phyloP scores from a whole-genome alignment of 2,329 filamentous ascomycete genomes.

The Sporothrix inflata region DNA sequence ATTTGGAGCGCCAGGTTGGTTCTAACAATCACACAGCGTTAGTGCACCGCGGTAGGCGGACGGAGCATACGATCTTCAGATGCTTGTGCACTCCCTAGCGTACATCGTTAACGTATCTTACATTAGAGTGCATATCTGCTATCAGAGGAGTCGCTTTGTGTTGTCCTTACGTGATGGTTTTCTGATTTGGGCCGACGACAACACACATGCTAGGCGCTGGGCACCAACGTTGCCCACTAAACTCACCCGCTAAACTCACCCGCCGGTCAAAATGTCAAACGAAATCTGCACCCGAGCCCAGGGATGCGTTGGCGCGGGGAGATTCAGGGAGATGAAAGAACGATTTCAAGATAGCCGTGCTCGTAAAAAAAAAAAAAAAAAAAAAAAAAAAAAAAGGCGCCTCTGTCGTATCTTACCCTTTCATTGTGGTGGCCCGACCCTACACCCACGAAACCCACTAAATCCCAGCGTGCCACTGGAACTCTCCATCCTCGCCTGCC shows the following conservation, averaged over 20 bases:
- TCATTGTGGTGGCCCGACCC: too few species aligned
- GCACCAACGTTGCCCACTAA: background rate
- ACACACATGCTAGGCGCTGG: background rate
- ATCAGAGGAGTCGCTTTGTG: background rate
- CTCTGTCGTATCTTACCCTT: too few species aligned
- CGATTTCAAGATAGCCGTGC: too few species aligned
- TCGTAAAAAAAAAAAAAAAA: too few species aligned
- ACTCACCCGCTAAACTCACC: too few species aligned
- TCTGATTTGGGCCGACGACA: conserved; percentile 1
- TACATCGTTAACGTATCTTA: too few species aligned
- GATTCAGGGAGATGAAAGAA: background rate
- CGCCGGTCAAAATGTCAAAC: too few species aligned
- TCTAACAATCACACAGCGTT: too few species aligned
- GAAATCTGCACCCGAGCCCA: conserved; percentile 16
- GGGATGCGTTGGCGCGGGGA: conserved; percentile 5
- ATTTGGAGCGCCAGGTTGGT: too few species aligned
- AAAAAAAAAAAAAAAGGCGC: too few species aligned
- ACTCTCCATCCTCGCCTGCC: background rate
- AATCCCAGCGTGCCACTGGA: background rate
- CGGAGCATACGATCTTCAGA: conserved; percentile 17
- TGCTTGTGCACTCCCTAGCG: too few species aligned
- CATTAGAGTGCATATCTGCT: background rate
- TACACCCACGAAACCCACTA: too few species aligned
- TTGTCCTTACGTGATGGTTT: conserved; percentile 11
- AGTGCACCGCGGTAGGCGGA: background rate